Percentiles rank a stretch among this genome's conserved stretches.
These are phyloP conservation scores for Trametes elegans DNA, from an alignment of 768 basidiomycete species.

Conservation along the genomic window DNA sequence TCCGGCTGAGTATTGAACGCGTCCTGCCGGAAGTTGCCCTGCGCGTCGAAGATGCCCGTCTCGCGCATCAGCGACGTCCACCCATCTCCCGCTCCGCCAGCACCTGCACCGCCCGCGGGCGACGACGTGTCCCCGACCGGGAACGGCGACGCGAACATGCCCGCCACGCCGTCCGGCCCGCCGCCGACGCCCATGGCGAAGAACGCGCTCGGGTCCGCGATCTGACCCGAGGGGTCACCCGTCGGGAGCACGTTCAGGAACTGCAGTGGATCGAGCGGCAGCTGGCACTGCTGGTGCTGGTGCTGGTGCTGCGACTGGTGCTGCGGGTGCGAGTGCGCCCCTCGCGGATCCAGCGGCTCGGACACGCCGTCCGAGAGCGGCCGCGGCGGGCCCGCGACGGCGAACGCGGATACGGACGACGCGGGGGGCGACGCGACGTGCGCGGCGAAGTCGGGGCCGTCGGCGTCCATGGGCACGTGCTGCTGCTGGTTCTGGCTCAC, in stretches of 20 bases:
- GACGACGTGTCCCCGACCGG: constrained; percentile 43
- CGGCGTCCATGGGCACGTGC: not conserved
- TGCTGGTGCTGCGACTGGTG: too few relatives aligned
- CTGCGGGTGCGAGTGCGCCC: not conserved
- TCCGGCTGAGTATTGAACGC: not conserved
- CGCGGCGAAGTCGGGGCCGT: not conserved
- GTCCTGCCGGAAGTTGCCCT: constrained; percentile 11
- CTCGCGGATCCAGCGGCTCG: too few relatives aligned
- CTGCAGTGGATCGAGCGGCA: constrained; percentile 6
- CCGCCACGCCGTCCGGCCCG: too few relatives aligned
- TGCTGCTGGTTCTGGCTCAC: constrained; percentile 20
- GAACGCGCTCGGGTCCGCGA: constrained; percentile 16
- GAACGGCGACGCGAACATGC: too few relatives aligned
- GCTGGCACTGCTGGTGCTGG: not conserved
- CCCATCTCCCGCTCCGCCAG: constrained; percentile 55
- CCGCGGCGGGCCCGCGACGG: too few relatives aligned
- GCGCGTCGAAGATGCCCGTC: constrained; percentile 50
- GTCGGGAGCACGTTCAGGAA: constrained; percentile 10
- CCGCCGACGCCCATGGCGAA: too few relatives aligned
- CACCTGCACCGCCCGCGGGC: constrained; percentile 34
- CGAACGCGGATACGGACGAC: too few relatives aligned
- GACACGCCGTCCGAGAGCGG: too few relatives aligned
- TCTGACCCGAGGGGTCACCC: not conserved
- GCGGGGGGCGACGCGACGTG: not conserved
- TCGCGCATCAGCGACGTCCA: constrained; percentile 69